Conservation (phyloP, 306 rosid genomes). For the Casuarina glauca region DNA sequence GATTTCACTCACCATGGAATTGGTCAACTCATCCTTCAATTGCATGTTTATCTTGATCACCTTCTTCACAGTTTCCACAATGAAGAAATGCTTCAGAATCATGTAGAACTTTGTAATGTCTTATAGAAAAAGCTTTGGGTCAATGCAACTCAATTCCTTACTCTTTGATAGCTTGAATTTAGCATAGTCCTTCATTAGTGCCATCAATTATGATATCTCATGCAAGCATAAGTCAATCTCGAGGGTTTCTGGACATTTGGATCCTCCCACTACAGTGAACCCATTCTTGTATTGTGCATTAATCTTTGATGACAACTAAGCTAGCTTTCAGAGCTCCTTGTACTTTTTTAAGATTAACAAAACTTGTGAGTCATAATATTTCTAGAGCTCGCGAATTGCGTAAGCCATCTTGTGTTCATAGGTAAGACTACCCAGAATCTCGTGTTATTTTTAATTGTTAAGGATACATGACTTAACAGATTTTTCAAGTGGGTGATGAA, state of each 20-base stretch:
- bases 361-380: slow-evolving; percentile 88
- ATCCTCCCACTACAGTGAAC: slow-evolving; percentile 64
- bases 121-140: slow-evolving; percentile 76
- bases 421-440: slow-evolving; percentile 73
- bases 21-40: slow-evolving; percentile 81
- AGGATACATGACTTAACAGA: slow-evolving; percentile 81
- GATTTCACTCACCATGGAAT: slow-evolving; percentile 95
- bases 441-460: slow-evolving; percentile 84
- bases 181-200: slow-evolving; percentile 83
- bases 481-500: slow-evolving; percentile 81
- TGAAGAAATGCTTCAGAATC: slow-evolving; percentile 85
- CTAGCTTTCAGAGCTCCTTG: slow-evolving; percentile 81
- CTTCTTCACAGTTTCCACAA: slow-evolving; percentile 95
- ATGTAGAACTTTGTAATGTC: slow-evolving; percentile 87
- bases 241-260: slow-evolving; percentile 78
- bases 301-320: slow-evolving; percentile 71
- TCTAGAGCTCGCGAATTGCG: slow-evolving; percentile 92
- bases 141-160: slow-evolving; percentile 74
- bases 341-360: slow-evolving; percentile 80
- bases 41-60: slow-evolving; percentile 83
- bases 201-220: slow-evolving; percentile 80
- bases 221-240: slow-evolving; percentile 87
- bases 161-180: slow-evolving; percentile 84
- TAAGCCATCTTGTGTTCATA: slow-evolving; percentile 94
- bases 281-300: slow-evolving; percentile 75